Percentiles rank a stretch among this genome's conserved stretches.
Conservation (phyloP, 2,329 filamentous ascomycete species). For the Xylariaceae sp. region DNA sequence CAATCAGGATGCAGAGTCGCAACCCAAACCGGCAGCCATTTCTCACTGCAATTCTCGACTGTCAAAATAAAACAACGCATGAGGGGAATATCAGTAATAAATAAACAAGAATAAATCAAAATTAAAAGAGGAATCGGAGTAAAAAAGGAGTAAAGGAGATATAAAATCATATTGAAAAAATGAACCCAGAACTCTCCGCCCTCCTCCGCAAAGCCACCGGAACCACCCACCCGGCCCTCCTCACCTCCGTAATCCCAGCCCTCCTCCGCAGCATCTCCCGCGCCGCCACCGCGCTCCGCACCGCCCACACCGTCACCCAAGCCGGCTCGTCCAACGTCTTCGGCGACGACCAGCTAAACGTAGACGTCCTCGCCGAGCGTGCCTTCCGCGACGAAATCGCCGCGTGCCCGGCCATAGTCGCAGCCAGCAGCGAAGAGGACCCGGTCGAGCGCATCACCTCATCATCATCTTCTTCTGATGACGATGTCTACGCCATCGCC, state of each 20-base stretch:
- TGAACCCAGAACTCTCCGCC: not conserved
- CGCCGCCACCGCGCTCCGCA: slow-evolving; percentile 42
- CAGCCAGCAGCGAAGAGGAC: slow-evolving; percentile 57
- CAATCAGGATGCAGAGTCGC: not conserved
- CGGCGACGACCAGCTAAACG: slow-evolving; percentile 56
- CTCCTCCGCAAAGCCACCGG: slow-evolving; percentile 12
- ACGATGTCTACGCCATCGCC: slow-evolving; percentile 47
- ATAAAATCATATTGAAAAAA: not conserved
- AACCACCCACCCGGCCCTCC: slow-evolving; percentile 30
- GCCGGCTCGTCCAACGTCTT: slow-evolving; percentile 51
- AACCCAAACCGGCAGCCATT: not conserved
- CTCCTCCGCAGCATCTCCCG: slow-evolving; percentile 42
- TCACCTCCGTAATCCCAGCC: slow-evolving; percentile 43
- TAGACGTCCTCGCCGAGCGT: slow-evolving; percentile 49
- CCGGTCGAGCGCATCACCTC: slow-evolving; percentile 40
- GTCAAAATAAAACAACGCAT: not conserved
- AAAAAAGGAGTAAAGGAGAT: not conserved
- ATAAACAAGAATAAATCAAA: not conserved
- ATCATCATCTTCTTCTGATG: not conserved
- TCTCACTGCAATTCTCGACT: too few relatives aligned
- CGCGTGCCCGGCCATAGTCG: slow-evolving; percentile 40
- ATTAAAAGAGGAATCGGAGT: not conserved
- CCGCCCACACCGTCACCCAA: slow-evolving; percentile 41
- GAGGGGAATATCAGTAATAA: not conserved
- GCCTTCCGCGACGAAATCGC: slow-evolving; percentile 43